Percentiles rank a stretch among this genome's conserved stretches.
These are phyloP conservation scores for Pulveroboletus ravenelii DNA, from an alignment of 768 basidiomycete genomes.

Conservation along the genomic window DNA sequence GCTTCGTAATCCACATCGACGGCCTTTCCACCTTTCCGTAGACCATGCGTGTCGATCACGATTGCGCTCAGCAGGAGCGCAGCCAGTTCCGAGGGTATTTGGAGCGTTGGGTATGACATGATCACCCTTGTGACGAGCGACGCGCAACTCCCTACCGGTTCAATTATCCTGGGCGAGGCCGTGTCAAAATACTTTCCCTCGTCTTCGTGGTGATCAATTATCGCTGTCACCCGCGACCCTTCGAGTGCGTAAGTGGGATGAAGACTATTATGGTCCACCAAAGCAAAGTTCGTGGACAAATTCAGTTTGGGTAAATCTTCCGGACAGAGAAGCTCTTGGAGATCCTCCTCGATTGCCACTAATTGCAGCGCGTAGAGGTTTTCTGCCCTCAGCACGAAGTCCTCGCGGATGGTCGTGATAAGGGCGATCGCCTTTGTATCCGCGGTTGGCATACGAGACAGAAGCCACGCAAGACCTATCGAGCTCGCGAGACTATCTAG, in stretches of 20 bases:
- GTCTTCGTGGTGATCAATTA: slow-evolving; percentile 92
- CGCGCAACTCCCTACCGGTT: slow-evolving; percentile 73
- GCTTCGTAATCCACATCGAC: slow-evolving; percentile 58
- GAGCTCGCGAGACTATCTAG: slow-evolving; percentile 87
- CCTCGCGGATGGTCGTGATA: slow-evolving; percentile 59
- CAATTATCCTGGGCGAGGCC: slow-evolving; percentile 63
- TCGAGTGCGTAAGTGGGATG: slow-evolving; percentile 37
- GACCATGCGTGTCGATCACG: slow-evolving; percentile 80
- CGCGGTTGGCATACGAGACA: slow-evolving; percentile 32
- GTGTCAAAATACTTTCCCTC: slow-evolving; percentile 61
- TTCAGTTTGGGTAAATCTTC: slow-evolving; percentile 54
- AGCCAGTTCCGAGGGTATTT: slow-evolving; percentile 57
- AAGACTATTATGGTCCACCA: slow-evolving; percentile 91
- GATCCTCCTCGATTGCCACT: slow-evolving; percentile 48
- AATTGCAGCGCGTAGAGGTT: slow-evolving; percentile 72
- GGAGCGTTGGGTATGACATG: slow-evolving; percentile 21
- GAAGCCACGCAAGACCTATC: slow-evolving; percentile 77
- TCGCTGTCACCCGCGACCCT: slow-evolving; percentile 54
- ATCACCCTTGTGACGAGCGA: slow-evolving; percentile 49
- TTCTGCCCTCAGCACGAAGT: slow-evolving; percentile 80
- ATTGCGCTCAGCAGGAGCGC: slow-evolving; percentile 77
- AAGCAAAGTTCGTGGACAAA: slow-evolving; percentile 53
- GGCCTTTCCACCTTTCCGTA: slow-evolving; percentile 77
- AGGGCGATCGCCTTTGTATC: slow-evolving; percentile 64
- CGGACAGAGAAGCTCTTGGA: slow-evolving; percentile 58